Conservation (phyloP, 2,329 filamentous ascomycete genomes). For the Paramyrothecium roridum region DNA sequence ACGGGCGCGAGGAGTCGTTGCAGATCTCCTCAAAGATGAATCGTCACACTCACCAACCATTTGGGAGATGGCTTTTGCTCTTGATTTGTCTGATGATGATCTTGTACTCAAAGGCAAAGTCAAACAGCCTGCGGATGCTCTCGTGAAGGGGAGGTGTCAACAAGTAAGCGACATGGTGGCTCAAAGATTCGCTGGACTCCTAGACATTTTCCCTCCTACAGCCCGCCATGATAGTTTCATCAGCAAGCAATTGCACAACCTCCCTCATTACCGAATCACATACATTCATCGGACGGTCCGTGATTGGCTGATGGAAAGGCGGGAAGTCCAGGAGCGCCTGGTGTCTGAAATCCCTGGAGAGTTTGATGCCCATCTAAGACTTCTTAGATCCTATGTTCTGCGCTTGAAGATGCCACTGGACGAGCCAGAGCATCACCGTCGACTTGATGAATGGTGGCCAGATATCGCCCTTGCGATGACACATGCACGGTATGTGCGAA, state of each 20-base stretch:
- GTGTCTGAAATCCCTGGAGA: background rate
- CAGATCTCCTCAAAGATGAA: conserved; percentile 28
- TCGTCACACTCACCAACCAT: conserved; percentile 23
- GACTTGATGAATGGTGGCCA: conserved; percentile 35
- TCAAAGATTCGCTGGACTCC: conserved; percentile 18
- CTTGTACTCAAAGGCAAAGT: conserved; percentile 10
- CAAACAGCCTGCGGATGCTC: conserved; percentile 13
- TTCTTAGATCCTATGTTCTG: conserved; percentile 28
- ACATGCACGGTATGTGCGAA: conserved; percentile 24
- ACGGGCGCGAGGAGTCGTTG: conserved; percentile 23
- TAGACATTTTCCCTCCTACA: conserved; percentile 16
- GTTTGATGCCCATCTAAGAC: conserved; percentile 27
- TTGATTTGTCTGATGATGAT: conserved; percentile 13
- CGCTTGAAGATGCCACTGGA: conserved; percentile 28
- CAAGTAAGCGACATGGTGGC: conserved; percentile 9
- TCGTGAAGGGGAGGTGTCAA: conserved; percentile 13
- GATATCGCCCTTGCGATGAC: conserved; percentile 33
- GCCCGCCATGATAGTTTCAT: background rate
- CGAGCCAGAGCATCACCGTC: conserved; percentile 30
- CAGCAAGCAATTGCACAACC: background rate
- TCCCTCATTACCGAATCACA: conserved; percentile 18
- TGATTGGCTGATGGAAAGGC: conserved; percentile 24
- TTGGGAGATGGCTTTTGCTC: conserved; percentile 29
- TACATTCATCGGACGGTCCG: conserved; percentile 31
- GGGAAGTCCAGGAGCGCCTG: conserved; percentile 15